A percentile compares a stretch with the other conserved stretches of the same genome.
These are phyloP conservation scores for Persicaria maculosa DNA, from an alignment of 148 eudicot species.

Conservation along the genomic window DNA sequence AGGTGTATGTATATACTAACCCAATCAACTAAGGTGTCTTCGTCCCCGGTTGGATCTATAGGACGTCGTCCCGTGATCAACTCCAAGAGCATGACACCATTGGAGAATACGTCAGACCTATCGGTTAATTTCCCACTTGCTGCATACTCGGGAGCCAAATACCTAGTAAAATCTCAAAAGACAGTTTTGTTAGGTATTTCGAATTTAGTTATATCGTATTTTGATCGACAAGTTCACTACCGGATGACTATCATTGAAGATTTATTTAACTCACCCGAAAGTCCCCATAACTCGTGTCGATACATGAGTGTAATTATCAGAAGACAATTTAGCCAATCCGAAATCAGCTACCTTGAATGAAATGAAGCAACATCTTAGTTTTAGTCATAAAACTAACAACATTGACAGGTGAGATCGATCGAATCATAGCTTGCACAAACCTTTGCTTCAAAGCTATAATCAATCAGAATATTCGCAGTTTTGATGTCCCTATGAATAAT, in stretches of 20 bases:
- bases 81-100: constrained; percentile 79
- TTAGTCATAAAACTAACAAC: neutral
- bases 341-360: constrained; percentile 75
- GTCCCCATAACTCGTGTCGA: constrained; percentile 97
- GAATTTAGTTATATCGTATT: no score
- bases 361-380: neutral
- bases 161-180: constrained; percentile 27
- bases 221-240: no score
- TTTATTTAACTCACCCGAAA: constrained; percentile 52
- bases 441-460: constrained; percentile 61
- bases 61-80: constrained; percentile 76
- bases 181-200: neutral
- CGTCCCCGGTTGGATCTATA: constrained; percentile 38
- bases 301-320: constrained; percentile 65
- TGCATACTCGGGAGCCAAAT: constrained; percentile 94
- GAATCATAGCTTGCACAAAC: constrained; percentile 21
- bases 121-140: constrained; percentile 66
- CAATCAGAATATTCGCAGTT: constrained; percentile 69
- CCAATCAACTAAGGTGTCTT: constrained; percentile 83
- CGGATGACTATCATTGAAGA: neutral
- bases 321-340: constrained; percentile 76
- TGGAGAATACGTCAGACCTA: constrained; percentile 48
- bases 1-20: constrained; percentile 26
- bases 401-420: neutral
- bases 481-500: constrained; percentile 83